Evolutionary conservation across 2,329 filamentous ascomycete genomes (phyloP).

Genomic region (Didymella glomerata): DNA sequence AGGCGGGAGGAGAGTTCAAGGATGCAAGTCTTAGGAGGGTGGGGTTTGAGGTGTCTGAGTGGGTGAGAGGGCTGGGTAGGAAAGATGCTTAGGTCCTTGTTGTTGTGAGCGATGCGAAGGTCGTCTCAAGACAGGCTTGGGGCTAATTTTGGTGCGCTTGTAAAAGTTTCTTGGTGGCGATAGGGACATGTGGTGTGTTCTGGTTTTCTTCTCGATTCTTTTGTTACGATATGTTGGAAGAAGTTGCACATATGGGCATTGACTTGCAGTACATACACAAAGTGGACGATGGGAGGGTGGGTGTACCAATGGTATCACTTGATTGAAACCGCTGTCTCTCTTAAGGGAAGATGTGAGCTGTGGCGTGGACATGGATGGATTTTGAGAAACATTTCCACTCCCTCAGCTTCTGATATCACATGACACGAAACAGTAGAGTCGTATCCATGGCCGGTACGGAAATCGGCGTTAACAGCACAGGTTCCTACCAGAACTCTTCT

Average conservation of each 20-base stretch:
- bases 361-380: too few relatives aligned
- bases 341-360: too few relatives aligned
- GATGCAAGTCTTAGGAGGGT: conserved; percentile 71
- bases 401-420: too few relatives aligned
- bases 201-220: conserved; percentile 1
- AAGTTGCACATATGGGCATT: conserved; percentile 1
- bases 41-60: conserved; percentile 89
- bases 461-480: too few relatives aligned
- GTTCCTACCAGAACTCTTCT: too few relatives aligned
- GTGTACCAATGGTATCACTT: neutral
- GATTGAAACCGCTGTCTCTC: too few relatives aligned
- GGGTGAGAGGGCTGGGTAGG: conserved; percentile 59
- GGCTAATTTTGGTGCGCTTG: too few relatives aligned
- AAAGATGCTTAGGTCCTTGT: conserved; percentile 5
- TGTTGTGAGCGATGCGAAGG: too few relatives aligned
- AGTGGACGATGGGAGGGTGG: neutral
- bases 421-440: too few relatives aligned
- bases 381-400: too few relatives aligned
- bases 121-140: too few relatives aligned
- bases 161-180: neutral
- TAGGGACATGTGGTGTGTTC: neutral
- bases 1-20: conserved; percentile 47
- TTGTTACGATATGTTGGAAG: neutral
- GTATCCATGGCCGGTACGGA: too few relatives aligned
- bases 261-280: conserved; percentile 7